Conservation (phyloP, 2,329 filamentous ascomycete species). For the Fusarium hainanense region DNA sequence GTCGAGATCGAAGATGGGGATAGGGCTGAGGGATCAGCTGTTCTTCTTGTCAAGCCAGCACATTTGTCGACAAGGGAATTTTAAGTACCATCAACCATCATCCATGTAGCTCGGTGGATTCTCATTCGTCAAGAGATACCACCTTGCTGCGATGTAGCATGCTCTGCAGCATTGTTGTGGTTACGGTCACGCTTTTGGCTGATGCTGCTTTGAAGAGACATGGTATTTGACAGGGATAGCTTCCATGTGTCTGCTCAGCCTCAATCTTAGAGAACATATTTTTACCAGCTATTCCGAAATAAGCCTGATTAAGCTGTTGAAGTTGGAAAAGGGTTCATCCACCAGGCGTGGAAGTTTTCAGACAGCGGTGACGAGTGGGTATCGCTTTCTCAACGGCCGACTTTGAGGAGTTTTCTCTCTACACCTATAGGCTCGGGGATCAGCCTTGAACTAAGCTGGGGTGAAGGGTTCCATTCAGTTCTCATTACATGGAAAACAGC, state of each 20-base stretch:
- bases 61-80: constrained; percentile 2
- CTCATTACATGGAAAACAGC: not conserved
- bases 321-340: not conserved
- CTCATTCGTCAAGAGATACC: constrained; percentile 21
- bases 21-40: constrained; percentile 45
- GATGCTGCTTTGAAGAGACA: constrained; percentile 12
- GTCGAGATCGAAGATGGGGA: constrained; percentile 18
- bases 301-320: not conserved
- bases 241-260: constrained; percentile 29
- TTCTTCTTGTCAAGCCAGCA: constrained; percentile 20
- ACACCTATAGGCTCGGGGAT: constrained; percentile 4
- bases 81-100: constrained; percentile 2
- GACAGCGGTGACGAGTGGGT: constrained; percentile 22
- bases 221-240: constrained; percentile 10
- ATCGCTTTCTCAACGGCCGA: constrained; percentile 28
- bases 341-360: constrained; percentile 6
- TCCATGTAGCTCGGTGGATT: constrained; percentile 11
- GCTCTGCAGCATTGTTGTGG: constrained; percentile 23
- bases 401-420: constrained; percentile 16
- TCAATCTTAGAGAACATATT: constrained; percentile 15
- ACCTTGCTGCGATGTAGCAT: constrained; percentile 29
- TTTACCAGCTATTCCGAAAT: not conserved
- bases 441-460: constrained; percentile 8
- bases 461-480: not conserved
- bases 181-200: constrained; percentile 22